These are phyloP conservation scores for Sarocladiaceae sp. DNA, from an alignment of 2,329 filamentous ascomycete genomes.

Conservation along the genomic window DNA sequence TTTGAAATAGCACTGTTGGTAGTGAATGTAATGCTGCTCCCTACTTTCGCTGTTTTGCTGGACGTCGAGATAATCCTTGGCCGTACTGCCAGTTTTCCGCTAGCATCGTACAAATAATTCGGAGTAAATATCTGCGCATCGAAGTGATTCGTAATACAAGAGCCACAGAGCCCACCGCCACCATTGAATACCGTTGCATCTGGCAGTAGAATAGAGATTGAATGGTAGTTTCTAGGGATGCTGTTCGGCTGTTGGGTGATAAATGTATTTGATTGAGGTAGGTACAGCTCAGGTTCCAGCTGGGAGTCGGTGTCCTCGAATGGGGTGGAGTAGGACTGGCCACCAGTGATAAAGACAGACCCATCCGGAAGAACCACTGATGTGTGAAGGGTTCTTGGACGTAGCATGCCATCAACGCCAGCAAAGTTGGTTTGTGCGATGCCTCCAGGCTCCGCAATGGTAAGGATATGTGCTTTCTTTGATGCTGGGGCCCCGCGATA, in stretches of 20 bases:
- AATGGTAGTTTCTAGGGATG: conserved; percentile 46
- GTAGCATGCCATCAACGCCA: conserved; percentile 25
- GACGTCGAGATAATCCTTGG: neutral
- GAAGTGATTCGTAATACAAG: too few species aligned
- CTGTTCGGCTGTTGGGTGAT: conserved; percentile 29
- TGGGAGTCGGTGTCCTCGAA: conserved; percentile 40
- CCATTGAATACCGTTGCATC: conserved; percentile 47
- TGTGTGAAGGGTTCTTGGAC: conserved; percentile 37
- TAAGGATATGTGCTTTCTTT: conserved; percentile 44
- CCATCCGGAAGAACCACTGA: conserved; percentile 45
- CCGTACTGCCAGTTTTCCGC: conserved; percentile 30
- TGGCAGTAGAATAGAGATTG: conserved; percentile 40
- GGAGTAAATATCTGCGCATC: conserved; percentile 40
- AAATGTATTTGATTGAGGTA: conserved; percentile 37
- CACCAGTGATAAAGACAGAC: conserved; percentile 42
- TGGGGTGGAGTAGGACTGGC: conserved; percentile 35
- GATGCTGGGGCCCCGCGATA: conserved; percentile 39
- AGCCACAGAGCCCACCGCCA: conserved; percentile 47
- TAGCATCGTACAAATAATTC: conserved; percentile 46
- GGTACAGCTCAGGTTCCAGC: conserved; percentile 40
- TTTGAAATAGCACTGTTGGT: neutral
- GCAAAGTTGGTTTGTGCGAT: conserved; percentile 12
- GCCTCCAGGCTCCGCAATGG: conserved; percentile 27
- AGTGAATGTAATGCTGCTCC: neutral
- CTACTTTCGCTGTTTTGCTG: neutral